These are phyloP conservation scores for Plectosphaerella plurivora DNA, from an alignment of 2,329 filamentous ascomycete genomes.

Conservation along the genomic window DNA sequence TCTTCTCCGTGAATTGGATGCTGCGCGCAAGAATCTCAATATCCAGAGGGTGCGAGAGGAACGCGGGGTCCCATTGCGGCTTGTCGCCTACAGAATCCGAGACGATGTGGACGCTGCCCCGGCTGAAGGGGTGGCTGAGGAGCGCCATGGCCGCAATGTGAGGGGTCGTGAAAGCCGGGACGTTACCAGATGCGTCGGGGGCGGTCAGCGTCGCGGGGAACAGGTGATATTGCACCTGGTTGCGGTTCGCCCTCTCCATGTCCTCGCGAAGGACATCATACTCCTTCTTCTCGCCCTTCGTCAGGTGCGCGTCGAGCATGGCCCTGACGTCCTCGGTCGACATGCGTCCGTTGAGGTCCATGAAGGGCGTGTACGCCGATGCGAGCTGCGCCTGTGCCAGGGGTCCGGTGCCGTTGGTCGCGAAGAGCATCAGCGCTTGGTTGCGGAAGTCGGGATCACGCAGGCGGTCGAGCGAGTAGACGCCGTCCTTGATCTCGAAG, in stretches of 20 bases:
- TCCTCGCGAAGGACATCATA: neutral
- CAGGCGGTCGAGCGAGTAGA: conserved; percentile 29
- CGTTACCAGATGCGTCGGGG: conserved; percentile 20
- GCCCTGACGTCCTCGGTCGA: conserved; percentile 15
- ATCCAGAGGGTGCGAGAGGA: conserved; percentile 51
- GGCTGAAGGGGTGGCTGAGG: conserved; percentile 57
- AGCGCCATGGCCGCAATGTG: conserved; percentile 51
- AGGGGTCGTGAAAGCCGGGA: conserved; percentile 35
- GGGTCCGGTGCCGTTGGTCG: conserved; percentile 24
- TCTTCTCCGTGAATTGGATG: conserved; percentile 34
- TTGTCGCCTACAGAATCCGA: conserved; percentile 32
- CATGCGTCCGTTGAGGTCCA: conserved; percentile 21
- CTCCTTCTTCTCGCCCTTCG: conserved; percentile 11
- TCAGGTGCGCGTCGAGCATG: conserved; percentile 17
- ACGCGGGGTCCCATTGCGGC: conserved; percentile 50
- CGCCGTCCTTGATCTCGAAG: conserved; percentile 35
- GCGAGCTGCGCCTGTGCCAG: conserved; percentile 14
- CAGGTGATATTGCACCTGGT: conserved; percentile 25
- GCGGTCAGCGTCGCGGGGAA: conserved; percentile 24
- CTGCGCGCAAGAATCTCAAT: conserved; percentile 44
- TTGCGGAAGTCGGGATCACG: conserved; percentile 20
- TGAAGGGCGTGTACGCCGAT: conserved; percentile 24
- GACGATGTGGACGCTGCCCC: conserved; percentile 55
- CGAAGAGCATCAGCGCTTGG: conserved; percentile 17
- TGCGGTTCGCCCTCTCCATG: neutral